Base-by-base conservation (phyloP, 2,329 filamentous ascomycete species). In the Akanthomyces lecanii region DNA sequence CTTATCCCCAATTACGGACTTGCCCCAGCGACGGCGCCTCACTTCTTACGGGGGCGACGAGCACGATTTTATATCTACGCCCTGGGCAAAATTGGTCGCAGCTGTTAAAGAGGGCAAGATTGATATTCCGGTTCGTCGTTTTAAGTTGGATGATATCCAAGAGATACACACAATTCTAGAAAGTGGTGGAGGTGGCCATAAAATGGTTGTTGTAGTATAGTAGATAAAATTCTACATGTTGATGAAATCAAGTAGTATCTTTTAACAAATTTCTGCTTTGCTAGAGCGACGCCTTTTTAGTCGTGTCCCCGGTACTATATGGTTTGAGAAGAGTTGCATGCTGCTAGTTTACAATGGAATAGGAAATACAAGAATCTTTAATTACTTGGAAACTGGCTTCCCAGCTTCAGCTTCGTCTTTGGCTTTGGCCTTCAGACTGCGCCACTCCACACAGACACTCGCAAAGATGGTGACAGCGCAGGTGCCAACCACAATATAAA, bases 371-470 rank as follows among this genome's bases (percentile, higher is more conserved):
- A 21, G 4, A 36, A 2, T n/a, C 4, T 10, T 4, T 7, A 12
- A 21, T 36, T 28, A 55, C n/a, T 55, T 44, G 4, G 52, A 18
- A 16, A 21, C 36, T 18, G 36, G n/a, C 28, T 45, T 38, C 14
- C 58, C 48, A 14, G 38, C 51, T 33, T 63, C 44, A 5, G 38
- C 40, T 28, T 54, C 28, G 12, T 40, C 55, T 30, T 47, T 59
- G 8, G 62, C 79, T 68, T 82, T 83, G 8, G 62, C 79, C 68
- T 82, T 83, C 18, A 84, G 76, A 62, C 78, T 82, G 72, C 78
- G 79, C 78, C 78, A 80, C 69, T 83, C 81, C 62, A 81, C 75
- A 1, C 73, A 71, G 4, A 75, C 66, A 5, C 70, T 67, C 0
- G 75, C 75, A 18, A 77, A 40, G 50, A 79, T 73, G 0, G 76